Evolutionary conservation across 148 eudicot species (phyloP), one percentile per base, ranked within the genome.

Genomic region (Rhododendron ovatum): DNA sequence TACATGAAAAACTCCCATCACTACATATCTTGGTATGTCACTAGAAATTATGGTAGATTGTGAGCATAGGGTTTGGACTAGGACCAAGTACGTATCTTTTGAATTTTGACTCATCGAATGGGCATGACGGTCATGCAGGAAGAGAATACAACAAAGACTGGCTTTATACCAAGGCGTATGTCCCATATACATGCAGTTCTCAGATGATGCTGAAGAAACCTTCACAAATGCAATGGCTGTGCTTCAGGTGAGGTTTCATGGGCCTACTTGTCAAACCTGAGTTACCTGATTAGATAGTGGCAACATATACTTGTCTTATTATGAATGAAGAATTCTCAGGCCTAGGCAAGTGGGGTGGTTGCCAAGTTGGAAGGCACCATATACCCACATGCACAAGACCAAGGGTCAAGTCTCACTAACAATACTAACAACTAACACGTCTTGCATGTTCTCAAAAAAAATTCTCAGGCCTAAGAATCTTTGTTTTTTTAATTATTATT

Each of bases 161-260:
- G 98, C 99, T 78, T 88, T 95, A 81, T 96, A 96, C 89, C 99
- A 96, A 86, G 99, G 99, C 22, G 96, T 96, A 84, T 95, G 98
- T 89, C 96, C 98, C 85, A 89, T 95, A 88, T 87, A 94, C 90
- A 89, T 96, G 84, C 88, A 94, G 83, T 96, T 96, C 90, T 94
- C 94, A 18, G 92, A 90, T 84, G 95, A 95, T 89, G 96, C 99
- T 33, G 98, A 96, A 86, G 95, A 92, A 85, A 95, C 96, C 41
- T 95, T 96, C 88, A 84, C 91, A 80, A 90, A 93, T 67, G 95
- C 98, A 71, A 85, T 94, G 82, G 81, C 86, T 81, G 45, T 92
- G 65, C 89, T 96, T 87, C 89, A 93, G 94, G 98, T 95, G 83
- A 87, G 89, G 76, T 85, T 81, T 78, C 84, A 77, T 63, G 37